These are phyloP conservation scores for Aspergillus sp. DNA, from an alignment of 2,329 filamentous ascomycete genomes.

Conservation along the genomic window DNA sequence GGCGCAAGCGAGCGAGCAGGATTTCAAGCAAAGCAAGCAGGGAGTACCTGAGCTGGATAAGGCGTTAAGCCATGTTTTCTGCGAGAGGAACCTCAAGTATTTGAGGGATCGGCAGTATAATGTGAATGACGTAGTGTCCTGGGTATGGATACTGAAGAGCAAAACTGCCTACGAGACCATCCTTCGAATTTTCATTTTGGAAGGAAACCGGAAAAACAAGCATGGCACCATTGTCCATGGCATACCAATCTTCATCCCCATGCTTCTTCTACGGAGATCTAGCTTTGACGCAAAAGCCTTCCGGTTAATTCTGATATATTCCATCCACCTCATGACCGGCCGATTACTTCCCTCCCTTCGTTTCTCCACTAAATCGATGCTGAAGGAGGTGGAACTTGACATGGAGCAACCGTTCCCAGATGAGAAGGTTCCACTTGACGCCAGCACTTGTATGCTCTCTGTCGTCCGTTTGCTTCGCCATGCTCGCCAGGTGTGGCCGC, in stretches of 20 bases:
- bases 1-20: conserved; percentile 1
- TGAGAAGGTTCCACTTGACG: conserved; percentile 13
- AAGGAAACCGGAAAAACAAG: conserved; percentile 13
- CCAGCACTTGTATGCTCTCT: conserved; percentile 31
- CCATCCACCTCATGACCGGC: conserved; percentile 26
- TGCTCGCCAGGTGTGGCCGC: conserved; percentile 44
- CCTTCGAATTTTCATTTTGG: conserved; percentile 27
- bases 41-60: conserved; percentile 12
- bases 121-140: conserved; percentile 34
- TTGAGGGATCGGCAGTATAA: conserved; percentile 27
- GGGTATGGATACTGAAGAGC: conserved; percentile 42
- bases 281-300: conserved; percentile 36
- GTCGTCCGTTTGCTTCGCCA: conserved; percentile 43
- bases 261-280: conserved; percentile 40
- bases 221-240: conserved; percentile 4
- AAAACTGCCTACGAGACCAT: conserved; percentile 27
- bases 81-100: conserved; percentile 17
- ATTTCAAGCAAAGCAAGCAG: neutral
- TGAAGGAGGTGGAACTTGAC: conserved; percentile 2
- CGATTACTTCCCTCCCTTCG: conserved; percentile 11
- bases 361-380: neutral
- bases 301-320: conserved; percentile 35
- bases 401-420: neutral
- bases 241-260: conserved; percentile 41
- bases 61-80: conserved; percentile 28